These are phyloP conservation scores for Aspergillus wentii DNA, from an alignment of 495 filamentous ascomycete species.

Conservation along the genomic window DNA sequence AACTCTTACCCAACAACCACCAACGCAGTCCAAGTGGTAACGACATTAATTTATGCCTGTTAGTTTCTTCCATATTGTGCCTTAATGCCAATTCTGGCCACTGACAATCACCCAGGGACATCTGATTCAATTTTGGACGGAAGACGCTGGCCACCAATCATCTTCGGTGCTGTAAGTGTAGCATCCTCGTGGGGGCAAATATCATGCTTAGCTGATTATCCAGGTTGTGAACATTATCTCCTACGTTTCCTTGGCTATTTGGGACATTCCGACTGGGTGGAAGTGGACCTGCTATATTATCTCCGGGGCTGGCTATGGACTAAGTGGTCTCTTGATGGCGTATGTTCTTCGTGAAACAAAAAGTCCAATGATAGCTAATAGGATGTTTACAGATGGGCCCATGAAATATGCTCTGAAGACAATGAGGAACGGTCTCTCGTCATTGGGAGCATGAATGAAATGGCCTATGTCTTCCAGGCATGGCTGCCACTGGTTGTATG, in stretches of 20 bases:
- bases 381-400: slow-evolving; percentile 39
- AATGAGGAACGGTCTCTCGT: slow-evolving; percentile 49
- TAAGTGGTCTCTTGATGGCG: slow-evolving; percentile 41
- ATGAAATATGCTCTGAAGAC: slow-evolving; percentile 46
- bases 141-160: slow-evolving; percentile 50
- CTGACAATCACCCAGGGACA: slow-evolving; percentile 21
- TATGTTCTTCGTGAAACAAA: slow-evolving; percentile 13
- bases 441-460: slow-evolving; percentile 45
- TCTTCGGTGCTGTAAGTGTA: slow-evolving; percentile 41
- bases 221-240: slow-evolving; percentile 34
- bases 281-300: slow-evolving; percentile 41
- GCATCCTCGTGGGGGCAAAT: background rate
- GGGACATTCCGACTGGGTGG: slow-evolving; percentile 42
- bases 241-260: slow-evolving; percentile 34
- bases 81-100: slow-evolving; percentile 9
- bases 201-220: background rate
- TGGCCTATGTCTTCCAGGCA: slow-evolving; percentile 44
- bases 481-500: slow-evolving; percentile 48
- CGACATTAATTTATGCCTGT: slow-evolving; percentile 43
- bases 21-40: slow-evolving; percentile 41
- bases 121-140: slow-evolving; percentile 50
- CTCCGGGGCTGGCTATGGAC: slow-evolving; percentile 28
- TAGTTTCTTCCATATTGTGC: background rate
- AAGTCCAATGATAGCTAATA: slow-evolving; percentile 4
- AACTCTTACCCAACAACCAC: slow-evolving; percentile 44